Conservation (phyloP, 2,329 filamentous ascomycete species). For the Ceratocystis colombiana region DNA sequence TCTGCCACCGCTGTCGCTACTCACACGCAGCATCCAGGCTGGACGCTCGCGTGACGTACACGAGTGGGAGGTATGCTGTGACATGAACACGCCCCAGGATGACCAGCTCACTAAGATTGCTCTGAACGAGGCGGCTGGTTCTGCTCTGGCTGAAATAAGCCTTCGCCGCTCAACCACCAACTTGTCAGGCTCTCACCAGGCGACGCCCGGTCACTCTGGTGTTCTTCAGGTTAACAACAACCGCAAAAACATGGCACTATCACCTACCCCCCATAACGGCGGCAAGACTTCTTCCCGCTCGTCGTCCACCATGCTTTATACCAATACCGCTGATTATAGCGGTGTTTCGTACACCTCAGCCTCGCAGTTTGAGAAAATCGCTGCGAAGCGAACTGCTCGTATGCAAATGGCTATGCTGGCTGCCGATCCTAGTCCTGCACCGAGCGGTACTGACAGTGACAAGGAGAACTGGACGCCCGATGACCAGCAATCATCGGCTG, state of each 20-base stretch:
- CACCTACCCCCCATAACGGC: constrained; percentile 26
- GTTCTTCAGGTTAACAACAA: constrained; percentile 19
- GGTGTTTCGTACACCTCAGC: constrained; percentile 37
- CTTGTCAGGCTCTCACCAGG: constrained; percentile 29
- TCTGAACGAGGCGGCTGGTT: constrained; percentile 69
- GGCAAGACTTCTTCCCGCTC: constrained; percentile 30
- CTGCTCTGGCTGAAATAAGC: constrained; percentile 70
- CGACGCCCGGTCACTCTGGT: neutral
- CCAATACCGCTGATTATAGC: constrained; percentile 23
- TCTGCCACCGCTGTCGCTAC: constrained; percentile 46
- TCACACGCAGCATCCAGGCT: constrained; percentile 40
- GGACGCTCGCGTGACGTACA: constrained; percentile 78
- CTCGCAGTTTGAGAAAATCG: constrained; percentile 46
- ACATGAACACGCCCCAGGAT: constrained; percentile 67
- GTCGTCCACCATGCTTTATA: constrained; percentile 24
- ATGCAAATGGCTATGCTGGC: constrained; percentile 18
- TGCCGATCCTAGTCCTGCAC: constrained; percentile 19
- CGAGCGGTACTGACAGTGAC: constrained; percentile 40
- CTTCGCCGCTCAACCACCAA: constrained; percentile 58
- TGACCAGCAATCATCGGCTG: constrained; percentile 35
- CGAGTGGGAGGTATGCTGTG: constrained; percentile 84
- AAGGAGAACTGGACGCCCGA: constrained; percentile 81
- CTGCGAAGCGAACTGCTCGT: neutral
- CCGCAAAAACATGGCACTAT: constrained; percentile 21
- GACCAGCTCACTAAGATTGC: constrained; percentile 58